A percentile compares a stretch with the other conserved stretches of the same genome.
phyloP scores from a whole-genome alignment of 2,329 filamentous ascomycete genomes.

The Dactylellina haptotyla region DNA sequence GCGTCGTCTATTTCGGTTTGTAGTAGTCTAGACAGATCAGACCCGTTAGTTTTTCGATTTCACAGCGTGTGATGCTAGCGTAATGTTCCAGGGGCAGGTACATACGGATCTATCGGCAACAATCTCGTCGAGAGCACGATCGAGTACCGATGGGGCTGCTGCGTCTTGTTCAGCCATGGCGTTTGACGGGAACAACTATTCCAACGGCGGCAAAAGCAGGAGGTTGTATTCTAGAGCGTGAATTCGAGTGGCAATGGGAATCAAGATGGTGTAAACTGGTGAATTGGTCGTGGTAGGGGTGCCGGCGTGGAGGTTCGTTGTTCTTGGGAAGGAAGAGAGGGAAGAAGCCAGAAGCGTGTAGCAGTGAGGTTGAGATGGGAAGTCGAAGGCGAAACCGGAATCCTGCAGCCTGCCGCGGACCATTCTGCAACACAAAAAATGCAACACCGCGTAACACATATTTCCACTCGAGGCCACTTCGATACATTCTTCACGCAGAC shows the following conservation, averaged over 20 bases:
- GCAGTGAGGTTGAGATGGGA: conserved; percentile 27
- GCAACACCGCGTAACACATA: conserved; percentile 16
- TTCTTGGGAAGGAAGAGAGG: not conserved
- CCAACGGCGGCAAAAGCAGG: not conserved
- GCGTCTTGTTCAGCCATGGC: conserved; percentile 43
- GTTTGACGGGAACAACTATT: not conserved
- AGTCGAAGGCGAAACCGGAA: conserved; percentile 38
- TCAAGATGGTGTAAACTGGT: not conserved
- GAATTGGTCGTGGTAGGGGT: not conserved
- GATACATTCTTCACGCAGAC: not conserved
- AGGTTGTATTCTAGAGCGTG: not conserved
- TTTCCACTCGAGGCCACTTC: not conserved
- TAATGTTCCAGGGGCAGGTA: conserved; percentile 4
- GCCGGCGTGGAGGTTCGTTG: not conserved
- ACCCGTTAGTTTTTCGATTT: not conserved
- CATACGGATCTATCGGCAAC: conserved; percentile 53
- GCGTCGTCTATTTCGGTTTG: conserved; percentile 51
- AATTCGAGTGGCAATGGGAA: not conserved
- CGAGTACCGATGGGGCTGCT: conserved; percentile 40
- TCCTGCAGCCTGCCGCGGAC: conserved; percentile 31
- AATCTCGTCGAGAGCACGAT: conserved; percentile 54
- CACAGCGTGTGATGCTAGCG: not conserved
- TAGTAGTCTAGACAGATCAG: conserved; percentile 26
- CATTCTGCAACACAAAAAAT: conserved; percentile 50
- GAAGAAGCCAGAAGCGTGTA: conserved; percentile 12